These are phyloP conservation scores for Spizellomyces punctatus DNA, from an alignment of 192 early-diverging fungal genomes.

Conservation along the genomic window DNA sequence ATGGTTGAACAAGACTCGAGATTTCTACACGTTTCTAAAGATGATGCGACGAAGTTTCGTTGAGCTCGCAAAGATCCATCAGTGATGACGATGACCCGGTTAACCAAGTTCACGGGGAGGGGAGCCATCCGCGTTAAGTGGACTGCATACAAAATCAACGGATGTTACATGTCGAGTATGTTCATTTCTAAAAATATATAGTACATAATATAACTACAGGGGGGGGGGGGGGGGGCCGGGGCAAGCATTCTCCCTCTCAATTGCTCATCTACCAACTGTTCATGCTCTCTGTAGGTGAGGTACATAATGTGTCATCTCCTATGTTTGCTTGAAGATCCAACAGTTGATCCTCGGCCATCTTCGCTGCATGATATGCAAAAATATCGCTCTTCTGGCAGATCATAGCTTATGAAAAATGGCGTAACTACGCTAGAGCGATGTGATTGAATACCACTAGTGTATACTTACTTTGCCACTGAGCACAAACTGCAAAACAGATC, in stretches of 20 bases:
- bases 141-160: not conserved
- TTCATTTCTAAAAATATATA: not conserved
- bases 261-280: too few relatives aligned
- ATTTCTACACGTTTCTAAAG: conserved; percentile 75
- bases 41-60: conserved; percentile 62
- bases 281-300: too few relatives aligned
- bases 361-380: not conserved
- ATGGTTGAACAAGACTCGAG: conserved; percentile 61
- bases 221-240: too few relatives aligned
- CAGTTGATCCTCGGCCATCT: not conserved
- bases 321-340: not conserved
- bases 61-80: conserved; percentile 32
- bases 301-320: not conserved
- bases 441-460: not conserved
- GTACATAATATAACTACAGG: too few relatives aligned
- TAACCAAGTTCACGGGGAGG: not conserved
- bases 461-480: not conserved
- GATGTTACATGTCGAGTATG: not conserved
- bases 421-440: not conserved
- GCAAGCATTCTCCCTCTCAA: too few relatives aligned
- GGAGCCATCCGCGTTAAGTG: not conserved
- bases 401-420: not conserved
- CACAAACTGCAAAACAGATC: not conserved
- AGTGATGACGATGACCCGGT: not conserved
- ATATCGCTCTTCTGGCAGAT: not conserved